Evolutionary conservation across 495 filamentous ascomycete genomes (phyloP).

Genomic region (Aspergillus hancockii): DNA sequence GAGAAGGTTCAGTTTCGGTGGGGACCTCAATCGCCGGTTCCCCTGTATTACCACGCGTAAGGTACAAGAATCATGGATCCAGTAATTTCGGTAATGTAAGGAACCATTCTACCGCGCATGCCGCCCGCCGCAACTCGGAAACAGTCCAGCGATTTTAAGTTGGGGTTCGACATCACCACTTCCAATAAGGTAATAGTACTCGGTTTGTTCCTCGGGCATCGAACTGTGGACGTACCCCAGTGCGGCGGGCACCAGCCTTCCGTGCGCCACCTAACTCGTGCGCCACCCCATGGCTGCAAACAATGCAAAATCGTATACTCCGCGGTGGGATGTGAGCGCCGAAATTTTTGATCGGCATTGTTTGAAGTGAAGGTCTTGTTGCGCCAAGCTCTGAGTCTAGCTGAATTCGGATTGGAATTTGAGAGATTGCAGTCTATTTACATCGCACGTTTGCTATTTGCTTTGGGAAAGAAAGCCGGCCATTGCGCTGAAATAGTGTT

Average conservation of each 20-base stretch:
- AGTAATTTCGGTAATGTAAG: conserved; percentile 10
- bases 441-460: not conserved
- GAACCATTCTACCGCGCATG: conserved; percentile 13
- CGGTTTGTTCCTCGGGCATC: too few relatives aligned
- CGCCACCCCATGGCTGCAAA: conserved; percentile 15
- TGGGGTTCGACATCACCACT: conserved; percentile 3
- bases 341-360: conserved; percentile 17
- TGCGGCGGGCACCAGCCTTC: not conserved
- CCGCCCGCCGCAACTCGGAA: conserved; percentile 8
- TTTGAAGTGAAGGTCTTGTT: not conserved
- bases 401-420: not conserved
- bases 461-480: not conserved
- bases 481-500: not conserved
- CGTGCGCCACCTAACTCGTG: not conserved
- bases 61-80: not conserved
- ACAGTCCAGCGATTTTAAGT: not conserved
- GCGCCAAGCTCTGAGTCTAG: not conserved
- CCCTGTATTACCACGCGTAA: conserved; percentile 4
- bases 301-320: conserved; percentile 10
- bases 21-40: conserved; percentile 2
- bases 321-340: conserved; percentile 6
- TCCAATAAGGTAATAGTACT: not conserved
- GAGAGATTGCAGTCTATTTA: not conserved
- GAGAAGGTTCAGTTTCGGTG: conserved; percentile 15
- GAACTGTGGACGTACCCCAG: not conserved